Base-by-base conservation (phyloP, 495 filamentous ascomycete genomes). In the Hyaloscypha finlandica region DNA sequence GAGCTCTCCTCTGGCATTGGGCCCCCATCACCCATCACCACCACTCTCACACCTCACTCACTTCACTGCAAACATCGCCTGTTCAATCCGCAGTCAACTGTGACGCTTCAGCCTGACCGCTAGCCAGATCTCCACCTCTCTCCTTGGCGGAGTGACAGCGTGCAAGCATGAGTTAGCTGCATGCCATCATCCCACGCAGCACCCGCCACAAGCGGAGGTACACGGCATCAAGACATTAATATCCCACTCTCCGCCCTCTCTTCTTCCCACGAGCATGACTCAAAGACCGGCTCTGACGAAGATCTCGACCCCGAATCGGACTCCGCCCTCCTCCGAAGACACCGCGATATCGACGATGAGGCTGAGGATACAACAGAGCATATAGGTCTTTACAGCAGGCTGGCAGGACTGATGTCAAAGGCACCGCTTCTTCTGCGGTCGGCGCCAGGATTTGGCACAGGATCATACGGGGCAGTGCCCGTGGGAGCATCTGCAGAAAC, bases 391-490 rank as follows among this genome's bases (percentile, higher is more conserved):
- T 56, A 66, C 12, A 63, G 61, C 16, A 61, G 32, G 61, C 45
- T 74, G 16, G 16, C 37, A n/a, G 64, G 56, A 53, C 69, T 71
- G 29, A 89, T 89, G 86, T 86, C 83, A 66, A 81, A 80, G 71
- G 76, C 78, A 55, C 83, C 79, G 52, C 81, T 87, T 37, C 75
- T 86, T 57, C 77, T 89, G 65, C 86, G 85, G 68, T 83, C 85
- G 63, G 84, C 86, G 66, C 83, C 85, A 59, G 84, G 84, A 20
- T 81, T 84, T 74, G 80, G 75, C 33, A 83, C 81, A 29, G 83
- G 83, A 31, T 85, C 84, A 19, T 89, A 89, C 71, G 85, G 86
- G 62, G 82, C 84, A 32, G 78, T 85, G 29, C 82, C 80, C 22
- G 72, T 78, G 4, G 69, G 67, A 48, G 65, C 61, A 14, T 69